Conservation (phyloP, 495 filamentous ascomycete species). For the Platismatia glauca region DNA sequence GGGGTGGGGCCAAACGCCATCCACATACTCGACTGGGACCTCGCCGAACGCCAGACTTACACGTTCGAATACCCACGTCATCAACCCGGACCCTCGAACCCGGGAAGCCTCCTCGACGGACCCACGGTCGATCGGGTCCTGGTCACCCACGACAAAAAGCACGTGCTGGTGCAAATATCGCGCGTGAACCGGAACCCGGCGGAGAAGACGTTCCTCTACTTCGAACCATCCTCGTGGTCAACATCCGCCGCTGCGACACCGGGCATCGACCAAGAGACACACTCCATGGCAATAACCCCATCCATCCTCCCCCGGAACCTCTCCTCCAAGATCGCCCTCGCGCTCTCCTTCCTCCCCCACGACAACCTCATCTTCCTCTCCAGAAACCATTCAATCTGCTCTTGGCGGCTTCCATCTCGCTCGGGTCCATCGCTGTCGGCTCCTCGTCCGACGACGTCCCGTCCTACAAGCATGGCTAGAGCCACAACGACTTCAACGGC, state of each 20-base stretch:
- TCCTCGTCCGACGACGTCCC: neutral
- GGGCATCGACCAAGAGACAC: neutral
- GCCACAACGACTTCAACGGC: neutral
- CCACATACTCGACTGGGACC: slow-evolving; percentile 19
- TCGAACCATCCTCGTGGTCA: slow-evolving; percentile 10
- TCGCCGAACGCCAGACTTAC: slow-evolving; percentile 14
- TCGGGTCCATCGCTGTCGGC: slow-evolving; percentile 3
- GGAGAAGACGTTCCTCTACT: slow-evolving; percentile 13
- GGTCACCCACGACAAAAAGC: slow-evolving; percentile 20
- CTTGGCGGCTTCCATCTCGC: slow-evolving; percentile 12
- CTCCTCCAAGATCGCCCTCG: slow-evolving; percentile 15
- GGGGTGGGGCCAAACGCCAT: slow-evolving; percentile 21
- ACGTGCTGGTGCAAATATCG: slow-evolving; percentile 16
- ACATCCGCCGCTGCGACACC: neutral
- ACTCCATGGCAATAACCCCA: slow-evolving; percentile 8
- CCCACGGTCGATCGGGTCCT: slow-evolving; percentile 14
- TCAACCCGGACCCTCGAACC: neutral
- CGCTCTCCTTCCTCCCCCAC: slow-evolving; percentile 19
- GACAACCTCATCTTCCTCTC: slow-evolving; percentile 21
- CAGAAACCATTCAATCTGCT: slow-evolving; percentile 15
- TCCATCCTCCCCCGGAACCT: slow-evolving; percentile 8
- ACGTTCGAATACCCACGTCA: slow-evolving; percentile 4
- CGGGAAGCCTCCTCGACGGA: neutral
- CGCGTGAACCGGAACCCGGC: neutral
- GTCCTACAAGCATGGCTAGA: neutral